Conservation (phyloP, 2,329 filamentous ascomycete genomes). For the Lasiodiplodia gonubiensis region DNA sequence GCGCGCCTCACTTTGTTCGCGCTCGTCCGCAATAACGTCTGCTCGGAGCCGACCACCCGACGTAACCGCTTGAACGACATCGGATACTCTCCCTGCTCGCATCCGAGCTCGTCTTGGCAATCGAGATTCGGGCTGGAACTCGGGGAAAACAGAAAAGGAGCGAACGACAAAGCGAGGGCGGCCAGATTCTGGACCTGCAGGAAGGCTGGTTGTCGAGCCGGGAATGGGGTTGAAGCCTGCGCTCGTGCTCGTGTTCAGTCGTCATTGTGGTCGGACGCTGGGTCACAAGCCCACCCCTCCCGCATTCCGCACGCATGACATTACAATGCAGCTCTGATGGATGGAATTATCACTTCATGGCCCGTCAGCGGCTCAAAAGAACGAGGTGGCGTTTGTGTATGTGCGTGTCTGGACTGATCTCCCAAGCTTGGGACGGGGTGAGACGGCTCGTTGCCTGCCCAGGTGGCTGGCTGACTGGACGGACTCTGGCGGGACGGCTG, state of each 20-base stretch:
- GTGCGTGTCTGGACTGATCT: conserved; percentile 1
- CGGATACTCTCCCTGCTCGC: neutral
- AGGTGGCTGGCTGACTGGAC: conserved; percentile 1
- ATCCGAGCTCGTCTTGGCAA: neutral
- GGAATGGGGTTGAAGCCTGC: neutral
- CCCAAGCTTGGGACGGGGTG: neutral
- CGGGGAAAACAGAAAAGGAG: neutral
- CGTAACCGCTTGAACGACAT: neutral
- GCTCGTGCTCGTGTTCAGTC: neutral
- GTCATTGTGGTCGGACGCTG: neutral
- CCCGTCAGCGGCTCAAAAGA: neutral
- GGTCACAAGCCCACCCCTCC: conserved; percentile 7
- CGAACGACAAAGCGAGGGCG: neutral
- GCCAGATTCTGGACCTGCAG: neutral
- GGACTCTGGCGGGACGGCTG: neutral
- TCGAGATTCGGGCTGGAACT: neutral
- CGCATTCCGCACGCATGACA: neutral
- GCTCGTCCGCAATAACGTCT: neutral
- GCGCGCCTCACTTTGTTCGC: neutral
- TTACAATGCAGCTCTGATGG: neutral
- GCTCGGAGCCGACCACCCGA: neutral
- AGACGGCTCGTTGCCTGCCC: neutral
- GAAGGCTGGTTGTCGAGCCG: neutral
- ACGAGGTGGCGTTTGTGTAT: neutral
- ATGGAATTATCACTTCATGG: neutral